These are phyloP conservation scores for Diatrype stigma DNA, from an alignment of 2,329 filamentous ascomycete genomes.

Conservation along the genomic window DNA sequence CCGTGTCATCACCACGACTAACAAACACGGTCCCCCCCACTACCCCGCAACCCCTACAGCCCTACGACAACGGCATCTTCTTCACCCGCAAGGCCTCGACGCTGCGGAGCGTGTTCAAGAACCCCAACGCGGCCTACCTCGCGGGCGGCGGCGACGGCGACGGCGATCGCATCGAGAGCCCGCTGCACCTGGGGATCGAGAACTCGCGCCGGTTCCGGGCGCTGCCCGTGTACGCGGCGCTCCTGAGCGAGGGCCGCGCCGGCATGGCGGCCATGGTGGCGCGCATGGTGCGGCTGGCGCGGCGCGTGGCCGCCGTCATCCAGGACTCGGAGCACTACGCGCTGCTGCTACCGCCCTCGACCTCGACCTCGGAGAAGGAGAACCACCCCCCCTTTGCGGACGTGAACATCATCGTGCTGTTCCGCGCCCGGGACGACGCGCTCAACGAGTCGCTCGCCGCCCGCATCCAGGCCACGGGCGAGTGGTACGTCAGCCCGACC, in stretches of 20 bases:
- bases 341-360: no score
- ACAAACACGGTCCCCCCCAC: background rate
- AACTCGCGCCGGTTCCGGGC: constrained; percentile 90
- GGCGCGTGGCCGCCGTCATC: constrained; percentile 63
- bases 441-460: constrained; percentile 65
- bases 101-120: constrained; percentile 66
- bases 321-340: constrained; percentile 59
- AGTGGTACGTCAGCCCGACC: constrained; percentile 81
- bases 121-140: constrained; percentile 83
- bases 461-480: constrained; percentile 67
- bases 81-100: constrained; percentile 61
- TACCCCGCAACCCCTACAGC: constrained; percentile 38
- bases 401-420: constrained; percentile 70
- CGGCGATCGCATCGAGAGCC: constrained; percentile 58
- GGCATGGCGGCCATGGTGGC: constrained; percentile 68
- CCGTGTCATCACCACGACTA: constrained; percentile 1
- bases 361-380: no score
- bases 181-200: constrained; percentile 81
- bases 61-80: constrained; percentile 91
- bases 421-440: constrained; percentile 62
- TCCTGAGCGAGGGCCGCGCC: constrained; percentile 66
- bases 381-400: no score
- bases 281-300: constrained; percentile 67
- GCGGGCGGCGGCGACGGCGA: constrained; percentile 32
- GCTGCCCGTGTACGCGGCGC: constrained; percentile 79